These are phyloP conservation scores for Xylaria intraflava DNA, from an alignment of 495 filamentous ascomycete genomes.

Conservation along the genomic window DNA sequence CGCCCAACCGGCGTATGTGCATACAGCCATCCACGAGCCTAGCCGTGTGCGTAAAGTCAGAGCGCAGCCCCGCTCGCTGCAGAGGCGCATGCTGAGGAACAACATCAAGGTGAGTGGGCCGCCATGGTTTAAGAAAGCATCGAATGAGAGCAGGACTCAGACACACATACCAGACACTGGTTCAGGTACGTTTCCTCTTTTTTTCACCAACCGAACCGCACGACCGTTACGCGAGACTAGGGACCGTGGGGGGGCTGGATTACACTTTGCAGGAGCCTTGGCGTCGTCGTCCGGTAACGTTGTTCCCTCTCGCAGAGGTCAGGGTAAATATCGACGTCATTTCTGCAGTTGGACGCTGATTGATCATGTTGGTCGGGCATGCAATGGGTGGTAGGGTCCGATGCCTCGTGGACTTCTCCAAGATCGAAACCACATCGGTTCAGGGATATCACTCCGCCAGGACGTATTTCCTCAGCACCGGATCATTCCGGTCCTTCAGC, in stretches of 20 bases:
- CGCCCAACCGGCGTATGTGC: neutral
- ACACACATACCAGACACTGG: constrained; percentile 3
- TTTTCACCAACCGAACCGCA: constrained; percentile 6
- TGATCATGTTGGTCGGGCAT: neutral
- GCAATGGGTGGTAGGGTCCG: neutral
- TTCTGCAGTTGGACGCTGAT: neutral
- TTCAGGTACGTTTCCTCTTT: constrained; percentile 4
- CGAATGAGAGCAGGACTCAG: neutral
- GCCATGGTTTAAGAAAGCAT: constrained; percentile 1
- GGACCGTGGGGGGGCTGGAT: constrained; percentile 2
- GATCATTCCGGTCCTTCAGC: neutral
- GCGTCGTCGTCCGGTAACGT: neutral
- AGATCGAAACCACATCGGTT: neutral
- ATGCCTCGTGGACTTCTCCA: neutral
- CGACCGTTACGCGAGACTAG: constrained; percentile 5
- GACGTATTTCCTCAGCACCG: neutral
- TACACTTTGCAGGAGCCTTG: constrained; percentile 4
- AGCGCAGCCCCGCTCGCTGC: constrained; percentile 5
- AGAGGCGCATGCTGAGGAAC: neutral
- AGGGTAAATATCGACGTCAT: neutral
- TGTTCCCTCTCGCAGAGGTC: neutral
- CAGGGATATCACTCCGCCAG: neutral
- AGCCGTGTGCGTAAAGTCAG: neutral
- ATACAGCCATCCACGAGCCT: neutral
- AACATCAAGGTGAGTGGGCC: constrained; percentile 1